phyloP scores from a whole-genome alignment of 345 rosid species.

The Crucihimalaya himalaica region DNA sequence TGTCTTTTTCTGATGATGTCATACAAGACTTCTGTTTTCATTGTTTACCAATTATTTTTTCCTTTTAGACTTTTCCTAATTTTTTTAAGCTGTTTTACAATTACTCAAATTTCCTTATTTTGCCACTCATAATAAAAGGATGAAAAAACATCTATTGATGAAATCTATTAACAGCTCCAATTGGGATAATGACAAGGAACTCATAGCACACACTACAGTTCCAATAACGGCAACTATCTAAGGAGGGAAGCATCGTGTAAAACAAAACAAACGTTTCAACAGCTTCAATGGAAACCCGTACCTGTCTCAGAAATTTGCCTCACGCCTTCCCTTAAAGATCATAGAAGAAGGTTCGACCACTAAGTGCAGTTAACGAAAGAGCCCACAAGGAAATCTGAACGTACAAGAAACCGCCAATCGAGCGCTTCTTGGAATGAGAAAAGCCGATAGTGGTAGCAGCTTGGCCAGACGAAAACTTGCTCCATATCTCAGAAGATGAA shows the following conservation, averaged over 20 bases:
- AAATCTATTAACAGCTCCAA: neutral
- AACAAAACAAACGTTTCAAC: constrained; percentile 40
- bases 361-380: constrained; percentile 94
- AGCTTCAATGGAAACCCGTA: constrained; percentile 46
- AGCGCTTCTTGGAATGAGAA: constrained; percentile 88
- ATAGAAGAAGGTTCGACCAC: constrained; percentile 47
- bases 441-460: constrained; percentile 59
- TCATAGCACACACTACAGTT: neutral
- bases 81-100: neutral
- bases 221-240: neutral
- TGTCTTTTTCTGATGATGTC: constrained; percentile 16
- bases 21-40: constrained; percentile 2
- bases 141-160: neutral
- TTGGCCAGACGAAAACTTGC: constrained; percentile 62
- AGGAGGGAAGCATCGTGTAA: neutral
- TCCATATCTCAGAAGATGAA: constrained; percentile 64
- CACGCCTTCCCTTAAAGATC: constrained; percentile 51
- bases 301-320: constrained; percentile 64
- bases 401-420: constrained; percentile 83
- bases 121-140: neutral
- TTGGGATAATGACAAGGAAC: neutral
- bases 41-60: neutral
- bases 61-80: neutral
- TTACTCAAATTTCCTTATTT: neutral
- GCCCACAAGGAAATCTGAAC: constrained; percentile 79